Evolutionary conservation across 2,329 filamentous ascomycete genomes (phyloP).

Genomic region (Trichoderma atroviride): DNA sequence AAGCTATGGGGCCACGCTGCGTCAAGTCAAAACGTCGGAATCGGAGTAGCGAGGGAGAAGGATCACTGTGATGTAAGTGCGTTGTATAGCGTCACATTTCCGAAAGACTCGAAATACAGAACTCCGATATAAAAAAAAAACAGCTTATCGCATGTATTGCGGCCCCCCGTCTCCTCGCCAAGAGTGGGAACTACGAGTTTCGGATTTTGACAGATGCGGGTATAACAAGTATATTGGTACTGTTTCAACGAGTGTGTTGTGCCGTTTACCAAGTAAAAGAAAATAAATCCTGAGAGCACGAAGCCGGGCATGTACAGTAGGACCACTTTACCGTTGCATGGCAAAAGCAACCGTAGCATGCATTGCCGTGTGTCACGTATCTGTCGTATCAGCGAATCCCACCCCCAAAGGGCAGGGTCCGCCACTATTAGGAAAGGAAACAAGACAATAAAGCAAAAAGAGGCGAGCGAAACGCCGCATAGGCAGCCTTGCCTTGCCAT

Average conservation of each 20-base stretch:
- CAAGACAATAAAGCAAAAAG: not conserved
- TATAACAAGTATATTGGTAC: not conserved
- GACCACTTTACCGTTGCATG: not conserved
- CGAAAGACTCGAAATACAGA: not conserved
- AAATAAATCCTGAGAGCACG: not conserved
- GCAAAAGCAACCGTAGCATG: not conserved
- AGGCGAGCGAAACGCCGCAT: constrained; percentile 1
- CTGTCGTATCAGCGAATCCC: not conserved
- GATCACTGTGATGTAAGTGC: not conserved
- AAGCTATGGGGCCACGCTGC: not conserved
- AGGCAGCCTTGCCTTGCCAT: not conserved
- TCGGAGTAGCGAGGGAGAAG: not conserved
- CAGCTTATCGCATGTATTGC: not conserved
- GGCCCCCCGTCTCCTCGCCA: not conserved
- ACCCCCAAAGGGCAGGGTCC: not conserved
- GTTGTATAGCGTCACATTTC: not conserved
- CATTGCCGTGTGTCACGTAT: not conserved
- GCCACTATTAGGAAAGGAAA: not conserved
- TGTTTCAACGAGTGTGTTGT: not conserved
- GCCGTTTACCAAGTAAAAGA: not conserved
- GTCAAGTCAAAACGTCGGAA: not conserved
- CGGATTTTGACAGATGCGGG: not conserved
- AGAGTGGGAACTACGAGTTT: not conserved
- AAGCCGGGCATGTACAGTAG: not conserved
- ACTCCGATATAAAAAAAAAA: too few relatives aligned